Evolutionary conservation across 495 filamentous ascomycete genomes (phyloP), one percentile per base, ranked within the genome.

Genomic region (Penicillium canariense): DNA sequence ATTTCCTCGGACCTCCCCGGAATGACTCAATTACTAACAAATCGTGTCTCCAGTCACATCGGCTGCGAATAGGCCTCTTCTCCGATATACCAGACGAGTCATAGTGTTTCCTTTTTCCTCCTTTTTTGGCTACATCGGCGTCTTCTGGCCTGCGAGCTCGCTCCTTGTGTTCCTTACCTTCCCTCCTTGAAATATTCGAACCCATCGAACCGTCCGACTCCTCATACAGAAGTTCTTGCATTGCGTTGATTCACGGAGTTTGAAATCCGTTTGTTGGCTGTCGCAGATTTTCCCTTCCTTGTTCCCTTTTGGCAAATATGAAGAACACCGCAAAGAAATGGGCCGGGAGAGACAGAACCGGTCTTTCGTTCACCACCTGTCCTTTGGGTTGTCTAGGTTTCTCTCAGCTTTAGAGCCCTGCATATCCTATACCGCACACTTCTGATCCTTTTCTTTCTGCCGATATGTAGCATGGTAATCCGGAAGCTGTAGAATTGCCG

Each of bases 11-110:
- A 1, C 4, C n/a, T 23, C 18, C 26, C 36, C 10, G 20, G 17
- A 14, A 4, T 35, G 12, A 30, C 54, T 67, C n/a, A n/a, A n/a
- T 75, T 64, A 75, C 64, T 23, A 45, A 7, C 32, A 8, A 25
- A 14, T 20, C 43, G 20, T 26, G 12, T 20, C 12, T 26, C 43
- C 54, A 78, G 75, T 78, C 72, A 48, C 75, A 78, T 65, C 75
- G 75, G 39, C 62, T 78, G 71, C 75, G 75, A 58, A 78, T 78
- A 76, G 75, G 75, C 39, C 55, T 78, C 28, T 74, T 78, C 52
- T 75, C 74, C 46, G 68, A 72, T 43, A 61, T 68, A 58, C 68
- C 66, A 26, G 75, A 78, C 43, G 75, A 78, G 28, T 64, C 58
- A 67, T 78, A 74, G 64, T 60, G 26, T 43, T 43, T 50, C 32